phyloP scores from a whole-genome alignment of 257 asterid species.

The Nicotiana benthamiana region DNA sequence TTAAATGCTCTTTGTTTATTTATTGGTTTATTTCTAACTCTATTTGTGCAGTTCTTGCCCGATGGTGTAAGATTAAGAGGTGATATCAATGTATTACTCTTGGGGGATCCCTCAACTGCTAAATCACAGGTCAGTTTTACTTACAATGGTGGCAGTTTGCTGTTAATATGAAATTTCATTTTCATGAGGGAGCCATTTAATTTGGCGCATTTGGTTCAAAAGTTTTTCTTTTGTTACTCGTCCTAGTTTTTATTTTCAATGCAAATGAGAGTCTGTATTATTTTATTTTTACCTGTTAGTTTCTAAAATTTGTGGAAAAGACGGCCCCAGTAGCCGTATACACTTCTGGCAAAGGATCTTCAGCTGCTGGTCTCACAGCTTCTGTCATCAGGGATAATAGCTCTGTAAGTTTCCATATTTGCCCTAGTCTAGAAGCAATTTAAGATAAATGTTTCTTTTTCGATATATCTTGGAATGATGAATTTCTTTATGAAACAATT shows the following conservation, averaged over 20 bases:
- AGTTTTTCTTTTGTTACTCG: background rate
- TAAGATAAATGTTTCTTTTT: background rate
- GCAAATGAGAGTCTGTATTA: conserved; percentile 1
- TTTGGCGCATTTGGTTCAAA: background rate
- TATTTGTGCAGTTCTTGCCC: conserved; percentile 57
- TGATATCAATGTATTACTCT: conserved; percentile 86
- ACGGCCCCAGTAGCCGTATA: conserved; percentile 95
- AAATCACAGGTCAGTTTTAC: conserved; percentile 75
- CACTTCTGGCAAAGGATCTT: conserved; percentile 98
- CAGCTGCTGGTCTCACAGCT: conserved; percentile 99
- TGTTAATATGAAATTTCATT: background rate
- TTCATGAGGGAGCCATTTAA: background rate
- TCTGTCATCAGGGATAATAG: conserved; percentile 96
- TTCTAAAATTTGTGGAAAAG: conserved; percentile 98
- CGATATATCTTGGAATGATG: background rate
- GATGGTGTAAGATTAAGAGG: conserved; percentile 99
- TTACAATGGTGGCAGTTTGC: background rate
- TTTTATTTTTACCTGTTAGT: conserved; percentile 34
- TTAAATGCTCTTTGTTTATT: conserved; percentile 6
- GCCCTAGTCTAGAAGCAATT: conserved; percentile 5
- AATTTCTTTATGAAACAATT: conserved; percentile 16
- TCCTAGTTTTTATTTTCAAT: background rate
- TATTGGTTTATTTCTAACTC: background rate
- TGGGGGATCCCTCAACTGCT: conserved; percentile 99
- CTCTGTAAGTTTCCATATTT: conserved; percentile 48